Percentiles rank a stretch among this genome's conserved stretches.
Evolutionary conservation across 192 early-diverging fungal species (phyloP).

Genomic region (Linnemannia schmuckeri): DNA sequence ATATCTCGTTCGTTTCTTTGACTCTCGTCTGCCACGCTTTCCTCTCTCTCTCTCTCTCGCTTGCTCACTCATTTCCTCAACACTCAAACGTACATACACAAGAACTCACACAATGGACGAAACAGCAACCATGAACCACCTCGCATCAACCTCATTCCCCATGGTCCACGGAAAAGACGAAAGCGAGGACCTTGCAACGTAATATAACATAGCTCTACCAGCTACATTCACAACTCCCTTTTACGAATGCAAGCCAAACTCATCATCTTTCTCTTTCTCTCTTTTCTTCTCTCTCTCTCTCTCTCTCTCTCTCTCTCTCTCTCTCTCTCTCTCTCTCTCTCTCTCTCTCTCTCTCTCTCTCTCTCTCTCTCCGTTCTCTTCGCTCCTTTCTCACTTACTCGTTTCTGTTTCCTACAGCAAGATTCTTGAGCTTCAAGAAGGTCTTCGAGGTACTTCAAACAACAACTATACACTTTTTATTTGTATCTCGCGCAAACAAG

Average conservation of each 20-base stretch:
- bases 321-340: neutral
- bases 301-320: neutral
- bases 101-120: conserved; percentile 25
- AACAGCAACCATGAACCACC: conserved; percentile 31
- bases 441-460: conserved; percentile 36
- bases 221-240: neutral
- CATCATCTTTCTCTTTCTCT: neutral
- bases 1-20: neutral
- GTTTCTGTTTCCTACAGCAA: conserved; percentile 16
- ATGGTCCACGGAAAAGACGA: conserved; percentile 53
- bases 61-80: neutral
- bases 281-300: neutral
- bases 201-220: neutral
- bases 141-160: conserved; percentile 44
- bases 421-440: conserved; percentile 49
- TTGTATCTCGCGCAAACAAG: neutral
- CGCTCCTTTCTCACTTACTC: too few species aligned
- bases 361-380: neutral
- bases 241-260: neutral
- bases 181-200: conserved; percentile 47
- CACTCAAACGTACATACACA: neutral
- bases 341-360: neutral
- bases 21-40: neutral
- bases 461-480: neutral
- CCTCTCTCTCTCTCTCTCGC: neutral